Evolutionary conservation across 176 grass and related monocot species (phyloP), one percentile per base, ranked within the genome.

Genomic region (Aegilops sharonensis): DNA sequence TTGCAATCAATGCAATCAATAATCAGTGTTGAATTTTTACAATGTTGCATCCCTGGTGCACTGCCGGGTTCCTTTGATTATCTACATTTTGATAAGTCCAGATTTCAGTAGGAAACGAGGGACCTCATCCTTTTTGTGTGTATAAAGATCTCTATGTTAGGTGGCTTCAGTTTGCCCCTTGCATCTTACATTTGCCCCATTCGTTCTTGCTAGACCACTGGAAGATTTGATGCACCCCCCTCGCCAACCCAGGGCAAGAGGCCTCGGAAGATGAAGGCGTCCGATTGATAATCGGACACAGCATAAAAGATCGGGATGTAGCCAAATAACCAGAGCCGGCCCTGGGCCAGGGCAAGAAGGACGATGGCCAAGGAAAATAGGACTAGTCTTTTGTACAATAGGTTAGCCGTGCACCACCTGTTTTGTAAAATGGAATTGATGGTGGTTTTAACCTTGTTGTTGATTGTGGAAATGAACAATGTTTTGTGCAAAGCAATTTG

Each of bases 201-300:
- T 65, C n/a, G 18, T 76, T 65, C 86, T 87, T 85, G 83, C 57
- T 78, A 95, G 89, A 42, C 81, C 56, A 27, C 84, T 83, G 94
- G 94, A 91, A 95, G 97, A 88, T 91, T 91, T 86, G 92, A 97
- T 78, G 34, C 92, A 7, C 97, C 94, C 73, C 87, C 97, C 30
- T 99, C 97, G 37, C 97, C 94, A 18, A 63, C 97, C 65, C 92
- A 96, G 80, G 95, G 90, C 9, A 99, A 96, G 85, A 89, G 90
- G 82, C 97, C 94, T 89, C 82, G 92, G 77, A 99, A 99, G 63
- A 87, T 94, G 74, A 96, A 99, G 87, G 80, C 88, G 30, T 94
- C 96, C 69, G 96, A 95, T 82, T 92, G 80, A 98, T 83, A 81
- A 78, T 72, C 17, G 13, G 18, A 35, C 3, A 43, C 3, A n/a